These are phyloP conservation scores for Plantago coronopus DNA, from an alignment of 305 asterid genomes.

Conservation along the genomic window DNA sequence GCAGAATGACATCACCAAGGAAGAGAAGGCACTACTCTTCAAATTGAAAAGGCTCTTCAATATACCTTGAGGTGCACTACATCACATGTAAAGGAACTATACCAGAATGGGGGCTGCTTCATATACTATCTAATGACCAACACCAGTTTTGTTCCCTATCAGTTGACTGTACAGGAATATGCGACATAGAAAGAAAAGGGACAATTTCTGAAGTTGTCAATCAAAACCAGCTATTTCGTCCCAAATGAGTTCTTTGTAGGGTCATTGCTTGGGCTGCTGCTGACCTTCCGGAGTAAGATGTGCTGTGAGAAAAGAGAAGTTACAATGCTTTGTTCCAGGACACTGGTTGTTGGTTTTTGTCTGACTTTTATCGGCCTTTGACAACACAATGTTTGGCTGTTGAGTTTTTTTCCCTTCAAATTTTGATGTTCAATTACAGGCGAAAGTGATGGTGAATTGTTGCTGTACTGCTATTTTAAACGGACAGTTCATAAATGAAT, in stretches of 20 bases:
- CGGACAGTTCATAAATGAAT: too few relatives aligned
- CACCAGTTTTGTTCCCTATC: neutral
- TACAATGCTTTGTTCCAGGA: neutral
- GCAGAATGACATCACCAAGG: slow-evolving; percentile 75
- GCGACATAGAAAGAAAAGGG: neutral
- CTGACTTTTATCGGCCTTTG: neutral
- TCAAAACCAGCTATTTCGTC: neutral
- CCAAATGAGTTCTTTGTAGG: too few relatives aligned
- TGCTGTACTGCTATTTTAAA: too few relatives aligned
- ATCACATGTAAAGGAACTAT: slow-evolving; percentile 7
- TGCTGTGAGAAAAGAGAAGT: too few relatives aligned
- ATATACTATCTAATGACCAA: neutral
- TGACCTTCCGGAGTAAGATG: too few relatives aligned
- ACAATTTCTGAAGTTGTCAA: neutral
- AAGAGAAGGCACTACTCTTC: slow-evolving; percentile 64
- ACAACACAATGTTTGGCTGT: neutral
- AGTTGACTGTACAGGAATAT: neutral
- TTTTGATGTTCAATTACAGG: neutral
- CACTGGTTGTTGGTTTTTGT: neutral
- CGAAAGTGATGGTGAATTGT: too few relatives aligned
- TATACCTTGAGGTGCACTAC: slow-evolving; percentile 45
- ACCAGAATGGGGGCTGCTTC: neutral
- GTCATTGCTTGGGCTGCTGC: too few relatives aligned
- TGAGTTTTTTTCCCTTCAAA: neutral
- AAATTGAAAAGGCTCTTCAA: slow-evolving; percentile 71